Evolutionary conservation across 257 asterid species (phyloP).

Genomic region (Scutellaria baicalensis): DNA sequence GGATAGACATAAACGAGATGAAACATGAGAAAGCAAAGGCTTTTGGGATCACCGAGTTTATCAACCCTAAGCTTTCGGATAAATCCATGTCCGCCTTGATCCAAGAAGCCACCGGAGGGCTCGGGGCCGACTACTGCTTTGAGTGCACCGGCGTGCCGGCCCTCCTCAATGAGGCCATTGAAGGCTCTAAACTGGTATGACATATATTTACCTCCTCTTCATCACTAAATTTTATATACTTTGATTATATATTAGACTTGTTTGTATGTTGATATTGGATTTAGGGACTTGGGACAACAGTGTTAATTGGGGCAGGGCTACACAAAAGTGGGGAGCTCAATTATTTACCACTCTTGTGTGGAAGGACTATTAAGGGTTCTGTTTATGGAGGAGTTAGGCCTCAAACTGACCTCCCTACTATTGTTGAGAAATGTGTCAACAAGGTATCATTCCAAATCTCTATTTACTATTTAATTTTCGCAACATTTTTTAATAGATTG

Average conservation of each 20-base stretch:
- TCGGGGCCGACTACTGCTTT: slow-evolving; percentile 59
- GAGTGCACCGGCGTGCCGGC: slow-evolving; percentile 69
- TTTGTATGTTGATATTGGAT: background rate
- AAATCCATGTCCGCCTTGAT: slow-evolving; percentile 51
- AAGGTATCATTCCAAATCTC: slow-evolving; percentile 31
- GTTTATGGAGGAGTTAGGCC: slow-evolving; percentile 59
- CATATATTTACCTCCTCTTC: background rate
- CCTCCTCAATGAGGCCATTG: slow-evolving; percentile 60
- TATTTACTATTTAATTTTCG: background rate
- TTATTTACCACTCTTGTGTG: slow-evolving; percentile 44
- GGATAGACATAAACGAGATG: slow-evolving; percentile 53
- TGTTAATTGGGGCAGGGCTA: background rate
- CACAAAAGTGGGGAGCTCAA: slow-evolving; percentile 36
- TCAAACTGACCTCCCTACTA: slow-evolving; percentile 48
- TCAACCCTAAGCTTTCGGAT: slow-evolving; percentile 42
- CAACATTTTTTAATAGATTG: background rate
- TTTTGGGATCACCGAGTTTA: slow-evolving; percentile 65
- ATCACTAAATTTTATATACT: background rate
- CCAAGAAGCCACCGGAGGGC: slow-evolving; percentile 62
- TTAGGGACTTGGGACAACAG: slow-evolving; percentile 41
- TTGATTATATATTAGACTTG: background rate
- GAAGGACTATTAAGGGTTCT: slow-evolving; percentile 59
- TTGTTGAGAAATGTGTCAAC: slow-evolving; percentile 53
- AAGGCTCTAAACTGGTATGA: slow-evolving; percentile 59
- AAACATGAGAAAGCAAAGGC: slow-evolving; percentile 46